Evolutionary conservation across 495 filamentous ascomycete genomes (phyloP).

Genomic region (Hamigera avellanea): DNA sequence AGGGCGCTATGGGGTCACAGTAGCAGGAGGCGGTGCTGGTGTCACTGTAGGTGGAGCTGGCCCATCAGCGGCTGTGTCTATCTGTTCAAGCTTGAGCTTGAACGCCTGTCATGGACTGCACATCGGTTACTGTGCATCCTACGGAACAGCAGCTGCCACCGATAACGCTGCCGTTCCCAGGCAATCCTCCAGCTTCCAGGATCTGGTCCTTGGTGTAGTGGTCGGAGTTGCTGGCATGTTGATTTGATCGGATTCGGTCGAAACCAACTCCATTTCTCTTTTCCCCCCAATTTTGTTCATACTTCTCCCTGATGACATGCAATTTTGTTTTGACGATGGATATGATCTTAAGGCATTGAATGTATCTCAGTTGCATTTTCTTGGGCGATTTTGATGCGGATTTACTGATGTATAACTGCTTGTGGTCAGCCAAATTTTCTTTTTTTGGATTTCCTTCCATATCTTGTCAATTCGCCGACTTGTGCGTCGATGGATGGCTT

Average conservation of each 20-base stretch:
- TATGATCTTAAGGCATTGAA: too few relatives aligned
- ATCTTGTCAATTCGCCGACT: too few relatives aligned
- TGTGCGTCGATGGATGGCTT: too few relatives aligned
- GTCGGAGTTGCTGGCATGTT: conserved; percentile 34
- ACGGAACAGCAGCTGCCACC: conserved; percentile 21
- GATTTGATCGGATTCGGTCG: conserved; percentile 16
- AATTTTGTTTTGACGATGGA: background rate
- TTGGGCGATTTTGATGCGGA: too few relatives aligned
- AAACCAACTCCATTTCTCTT: background rate
- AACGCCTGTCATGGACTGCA: conserved; percentile 49
- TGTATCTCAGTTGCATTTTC: too few relatives aligned
- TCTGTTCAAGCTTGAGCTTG: conserved; percentile 53
- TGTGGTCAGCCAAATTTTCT: too few relatives aligned
- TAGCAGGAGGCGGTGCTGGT: conserved; percentile 36
- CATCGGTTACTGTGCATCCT: conserved; percentile 38
- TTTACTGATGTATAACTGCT: too few relatives aligned
- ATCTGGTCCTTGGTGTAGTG: conserved; percentile 27
- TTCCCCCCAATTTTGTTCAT: conserved; percentile 4
- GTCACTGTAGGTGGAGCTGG: conserved; percentile 52
- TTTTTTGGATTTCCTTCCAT: too few relatives aligned
- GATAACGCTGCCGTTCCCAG: conserved; percentile 19
- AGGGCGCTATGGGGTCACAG: conserved; percentile 35
- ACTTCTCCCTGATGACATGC: conserved; percentile 1
- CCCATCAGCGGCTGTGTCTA: conserved; percentile 41
- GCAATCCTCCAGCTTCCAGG: conserved; percentile 25